Base-by-base conservation (phyloP, 1,139 yeast genomes). In the Magnusiomyces paraingens region DNA sequence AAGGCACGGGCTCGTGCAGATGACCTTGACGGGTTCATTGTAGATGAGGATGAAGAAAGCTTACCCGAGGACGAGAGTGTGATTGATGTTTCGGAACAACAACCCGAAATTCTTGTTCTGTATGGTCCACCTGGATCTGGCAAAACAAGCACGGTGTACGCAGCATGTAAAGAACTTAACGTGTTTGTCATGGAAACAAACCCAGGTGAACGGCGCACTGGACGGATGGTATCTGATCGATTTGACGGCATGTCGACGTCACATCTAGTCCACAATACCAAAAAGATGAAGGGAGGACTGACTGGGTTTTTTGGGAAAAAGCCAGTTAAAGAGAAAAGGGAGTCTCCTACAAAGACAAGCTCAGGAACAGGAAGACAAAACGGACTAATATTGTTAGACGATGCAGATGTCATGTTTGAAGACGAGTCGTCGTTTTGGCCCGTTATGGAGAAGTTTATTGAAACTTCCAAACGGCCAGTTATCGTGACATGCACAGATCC, bases 181-280 rank as follows among this genome's bases (percentile, higher is more conserved):
- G 93, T 94, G 0, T 86, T 83, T 61, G 86, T 91, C 1, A 84
- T 87, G 65, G 99, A 93, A 66, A 76, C 91, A 42, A 89, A 88
- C 65, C 74, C 93, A 0, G 81, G 91, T 12, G 83, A 81, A 61
- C 74, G 81, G 43, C 74, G 98, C 61, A 81, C 93, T 0, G 79
- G 86, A 47, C 85, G 82, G 62, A 93, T 87, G 58, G 78, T 91
- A 20, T 71, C 76, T 55, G 78, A 82, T 29, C 78, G 78, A 40
- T 73, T 93, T 47, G 84, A 80, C 53, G 98, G 94, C 62, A 78
- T 89, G 55, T 83, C 94, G 55, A 91, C 96, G 2, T 86, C 95
- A 0, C 93, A 89, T 57, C 72, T 86, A 51, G 93, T 93, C 0
- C 89, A 85, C 63, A 49, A 47, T 18, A 14, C 40, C 40, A 14